These are phyloP conservation scores for Thalassiosira mediterranea DNA, from an alignment of 352 stramenopile species.

Conservation along the genomic window DNA sequence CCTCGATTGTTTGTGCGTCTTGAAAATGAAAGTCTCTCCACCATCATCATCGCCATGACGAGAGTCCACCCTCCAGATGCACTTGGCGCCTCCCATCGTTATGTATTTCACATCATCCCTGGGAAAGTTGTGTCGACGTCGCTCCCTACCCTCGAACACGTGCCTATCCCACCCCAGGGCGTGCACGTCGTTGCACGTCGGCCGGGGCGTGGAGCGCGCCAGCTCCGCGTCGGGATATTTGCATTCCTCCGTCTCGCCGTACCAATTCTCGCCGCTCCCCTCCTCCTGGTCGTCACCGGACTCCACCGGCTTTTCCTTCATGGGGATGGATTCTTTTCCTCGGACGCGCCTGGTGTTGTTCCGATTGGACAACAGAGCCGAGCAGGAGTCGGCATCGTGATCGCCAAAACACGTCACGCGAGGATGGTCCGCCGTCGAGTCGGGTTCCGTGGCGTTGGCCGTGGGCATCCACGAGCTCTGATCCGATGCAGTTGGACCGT, in stretches of 20 bases:
- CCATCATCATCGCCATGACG: slow-evolving; percentile 71
- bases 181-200: slow-evolving; percentile 75
- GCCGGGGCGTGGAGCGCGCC: slow-evolving; percentile 81
- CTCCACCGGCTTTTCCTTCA: slow-evolving; percentile 11
- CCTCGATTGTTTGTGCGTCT: slow-evolving; percentile 76
- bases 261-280: slow-evolving; percentile 35
- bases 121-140: slow-evolving; percentile 59
- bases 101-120: slow-evolving; percentile 62
- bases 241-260: slow-evolving; percentile 33
- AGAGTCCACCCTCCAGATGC: too few species aligned
- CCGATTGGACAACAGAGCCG: too few species aligned
- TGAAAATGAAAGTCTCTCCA: slow-evolving; percentile 66
- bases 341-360: too few species aligned
- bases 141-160: slow-evolving; percentile 64
- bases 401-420: too few species aligned
- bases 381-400: too few species aligned
- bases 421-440: too few species aligned
- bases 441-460: too few species aligned
- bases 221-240: slow-evolving; percentile 76
- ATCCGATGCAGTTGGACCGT: too few species aligned
- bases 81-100: too few species aligned
- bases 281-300: slow-evolving; percentile 19
- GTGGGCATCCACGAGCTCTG: too few species aligned
- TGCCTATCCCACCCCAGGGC: slow-evolving; percentile 79
- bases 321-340: too few species aligned